A percentile compares a stretch with the other conserved stretches of the same genome.
Conservation (phyloP, 169 alveolate species). For the Theileria annulata region DNA sequence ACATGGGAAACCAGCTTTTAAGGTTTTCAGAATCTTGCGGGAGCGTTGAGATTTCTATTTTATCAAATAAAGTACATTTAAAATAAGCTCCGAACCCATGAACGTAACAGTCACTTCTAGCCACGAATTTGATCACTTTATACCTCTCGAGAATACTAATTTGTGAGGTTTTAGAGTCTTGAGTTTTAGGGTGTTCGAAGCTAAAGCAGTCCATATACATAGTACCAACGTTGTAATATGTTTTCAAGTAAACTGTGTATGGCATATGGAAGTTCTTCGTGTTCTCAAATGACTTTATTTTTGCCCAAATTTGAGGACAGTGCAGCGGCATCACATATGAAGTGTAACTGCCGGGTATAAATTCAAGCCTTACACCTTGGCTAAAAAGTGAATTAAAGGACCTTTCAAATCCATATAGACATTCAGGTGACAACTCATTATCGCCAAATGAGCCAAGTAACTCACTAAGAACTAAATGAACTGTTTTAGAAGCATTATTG, state of each 20-base stretch:
- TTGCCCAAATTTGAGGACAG: slow-evolving; percentile 71
- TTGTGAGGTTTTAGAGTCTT: not conserved
- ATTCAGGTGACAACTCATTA: slow-evolving; percentile 79
- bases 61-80: slow-evolving; percentile 64
- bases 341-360: slow-evolving; percentile 72
- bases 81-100: slow-evolving; percentile 79
- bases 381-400: slow-evolving; percentile 54
- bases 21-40: slow-evolving; percentile 67
- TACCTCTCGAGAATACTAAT: slow-evolving; percentile 65
- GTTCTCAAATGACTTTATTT: slow-evolving; percentile 18
- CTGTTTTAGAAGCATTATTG: slow-evolving; percentile 33
- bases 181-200: slow-evolving; percentile 63
- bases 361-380: slow-evolving; percentile 21
- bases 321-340: slow-evolving; percentile 74
- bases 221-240: slow-evolving; percentile 50
- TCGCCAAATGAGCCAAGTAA: slow-evolving; percentile 79
- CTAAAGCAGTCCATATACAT: slow-evolving; percentile 55
- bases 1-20: slow-evolving; percentile 77
- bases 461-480: slow-evolving; percentile 72
- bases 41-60: slow-evolving; percentile 66
- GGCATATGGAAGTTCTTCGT: slow-evolving; percentile 42
- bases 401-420: slow-evolving; percentile 73
- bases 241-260: slow-evolving; percentile 56
- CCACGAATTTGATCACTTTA: slow-evolving; percentile 49
- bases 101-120: slow-evolving; percentile 58